Conservation (phyloP, 2,329 filamentous ascomycete genomes). For the Aspergillus sp. region DNA sequence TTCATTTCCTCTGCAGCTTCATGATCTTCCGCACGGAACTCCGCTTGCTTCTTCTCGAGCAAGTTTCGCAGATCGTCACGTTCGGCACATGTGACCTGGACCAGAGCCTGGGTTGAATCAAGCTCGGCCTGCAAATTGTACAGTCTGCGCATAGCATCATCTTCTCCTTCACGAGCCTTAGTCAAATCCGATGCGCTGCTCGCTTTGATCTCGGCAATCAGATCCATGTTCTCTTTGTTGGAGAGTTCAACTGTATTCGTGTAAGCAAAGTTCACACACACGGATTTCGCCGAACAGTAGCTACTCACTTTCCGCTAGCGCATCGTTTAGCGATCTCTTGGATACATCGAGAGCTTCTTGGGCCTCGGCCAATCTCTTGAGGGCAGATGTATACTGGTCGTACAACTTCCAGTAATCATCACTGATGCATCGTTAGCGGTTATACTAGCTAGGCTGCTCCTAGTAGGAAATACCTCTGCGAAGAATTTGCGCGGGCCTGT, state of each 20-base stretch:
- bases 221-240: slow-evolving; percentile 41
- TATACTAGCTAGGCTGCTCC: background rate
- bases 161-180: slow-evolving; percentile 39
- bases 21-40: slow-evolving; percentile 44
- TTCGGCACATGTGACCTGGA: slow-evolving; percentile 42
- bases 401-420: slow-evolving; percentile 47
- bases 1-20: slow-evolving; percentile 46
- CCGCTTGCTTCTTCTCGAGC: slow-evolving; percentile 42
- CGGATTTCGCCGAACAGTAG: background rate
- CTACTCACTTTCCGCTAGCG: slow-evolving; percentile 39
- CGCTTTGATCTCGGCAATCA: slow-evolving; percentile 41
- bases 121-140: slow-evolving; percentile 43
- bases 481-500: slow-evolving; percentile 37
- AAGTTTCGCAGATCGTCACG: slow-evolving; percentile 43
- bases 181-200: slow-evolving; percentile 36
- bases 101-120: slow-evolving; percentile 40
- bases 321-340: slow-evolving; percentile 40
- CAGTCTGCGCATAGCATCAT: slow-evolving; percentile 35
- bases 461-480: slow-evolving; percentile 34
- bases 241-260: slow-evolving; percentile 34
- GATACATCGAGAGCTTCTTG: slow-evolving; percentile 39
- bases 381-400: slow-evolving; percentile 39
- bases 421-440: slow-evolving; percentile 24
- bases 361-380: slow-evolving; percentile 42
- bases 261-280: slow-evolving; percentile 23